Percentiles rank a stretch among this genome's conserved stretches.
These are phyloP conservation scores for Salix udensis DNA, from an alignment of 345 rosid genomes.

Conservation along the genomic window DNA sequence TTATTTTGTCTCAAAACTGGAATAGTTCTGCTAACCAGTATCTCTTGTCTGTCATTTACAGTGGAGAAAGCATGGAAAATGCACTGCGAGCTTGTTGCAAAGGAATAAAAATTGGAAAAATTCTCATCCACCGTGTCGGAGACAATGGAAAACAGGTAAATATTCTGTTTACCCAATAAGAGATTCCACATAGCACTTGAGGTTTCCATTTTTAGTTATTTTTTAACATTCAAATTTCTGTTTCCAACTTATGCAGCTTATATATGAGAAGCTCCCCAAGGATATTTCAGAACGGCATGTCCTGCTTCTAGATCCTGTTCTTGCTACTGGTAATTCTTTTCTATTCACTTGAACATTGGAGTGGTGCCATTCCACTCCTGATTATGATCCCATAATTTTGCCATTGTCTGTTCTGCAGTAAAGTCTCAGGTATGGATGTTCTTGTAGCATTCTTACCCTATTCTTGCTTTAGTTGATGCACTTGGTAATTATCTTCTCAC, in stretches of 20 bases:
- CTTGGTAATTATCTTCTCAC: background rate
- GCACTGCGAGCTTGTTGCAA: conserved; percentile 97
- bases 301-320: conserved; percentile 91
- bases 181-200: background rate
- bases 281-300: conserved; percentile 96
- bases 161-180: background rate
- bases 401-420: background rate
- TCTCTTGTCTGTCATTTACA: conserved; percentile 19
- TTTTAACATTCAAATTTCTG: background rate
- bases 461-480: background rate
- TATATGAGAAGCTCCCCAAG: conserved; percentile 94
- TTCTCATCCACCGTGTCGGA: conserved; percentile 94
- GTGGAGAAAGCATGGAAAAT: conserved; percentile 99
- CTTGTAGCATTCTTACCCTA: background rate
- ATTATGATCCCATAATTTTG: background rate
- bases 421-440: background rate
- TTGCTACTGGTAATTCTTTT: conserved; percentile 68
- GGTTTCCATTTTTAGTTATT: background rate
- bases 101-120: conserved; percentile 97
- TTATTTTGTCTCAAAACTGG: conserved; percentile 14
- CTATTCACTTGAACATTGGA: background rate
- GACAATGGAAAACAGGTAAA: conserved; percentile 90
- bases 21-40: conserved; percentile 12
- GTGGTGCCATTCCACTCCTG: background rate
- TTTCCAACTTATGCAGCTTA: conserved; percentile 51